Percentiles rank a stretch among this genome's conserved stretches.
Conservation (phyloP, 306 rosid species). For the Echinosophora koreensis region DNA sequence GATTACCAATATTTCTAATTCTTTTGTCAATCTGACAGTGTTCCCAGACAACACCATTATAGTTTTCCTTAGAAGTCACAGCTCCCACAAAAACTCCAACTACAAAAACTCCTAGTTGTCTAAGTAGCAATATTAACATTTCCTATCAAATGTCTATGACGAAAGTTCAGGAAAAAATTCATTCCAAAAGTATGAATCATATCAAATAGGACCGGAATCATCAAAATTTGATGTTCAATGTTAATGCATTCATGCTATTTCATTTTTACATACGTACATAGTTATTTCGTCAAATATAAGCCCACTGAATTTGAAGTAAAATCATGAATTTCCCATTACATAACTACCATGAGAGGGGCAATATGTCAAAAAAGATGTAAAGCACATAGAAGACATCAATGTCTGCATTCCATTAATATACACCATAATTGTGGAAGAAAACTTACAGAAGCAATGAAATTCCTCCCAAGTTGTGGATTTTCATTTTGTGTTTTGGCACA, state of each 20-base stretch:
- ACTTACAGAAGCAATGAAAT: slow-evolving; percentile 65
- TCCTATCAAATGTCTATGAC: slow-evolving; percentile 1
- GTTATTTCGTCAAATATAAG: slow-evolving; percentile 32
- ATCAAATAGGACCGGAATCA: slow-evolving; percentile 13
- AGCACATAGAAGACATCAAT: too few species aligned
- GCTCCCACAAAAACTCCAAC: slow-evolving; percentile 1
- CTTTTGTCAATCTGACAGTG: slow-evolving; percentile 21
- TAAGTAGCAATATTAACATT: not conserved
- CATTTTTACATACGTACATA: slow-evolving; percentile 5
- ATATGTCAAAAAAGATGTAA: not conserved
- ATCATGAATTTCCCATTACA: not conserved
- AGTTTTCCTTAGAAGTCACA: slow-evolving; percentile 33
- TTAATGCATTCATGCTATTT: slow-evolving; percentile 12
- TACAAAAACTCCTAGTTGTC: not conserved
- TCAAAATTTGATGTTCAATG: not conserved
- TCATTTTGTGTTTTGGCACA: slow-evolving; percentile 41
- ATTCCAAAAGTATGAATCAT: slow-evolving; percentile 20
- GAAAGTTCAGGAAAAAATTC: slow-evolving; percentile 26
- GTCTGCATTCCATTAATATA: slow-evolving; percentile 17
- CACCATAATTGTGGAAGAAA: slow-evolving; percentile 1
- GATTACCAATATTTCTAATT: slow-evolving; percentile 9
- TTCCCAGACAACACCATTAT: slow-evolving; percentile 19
- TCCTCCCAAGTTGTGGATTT: slow-evolving; percentile 44
- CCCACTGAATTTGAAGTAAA: slow-evolving; percentile 28
- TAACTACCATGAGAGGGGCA: not conserved